Evolutionary conservation across 2,329 filamentous ascomycete species (phyloP), one percentile per base, ranked within the genome.

Genomic region (Mariannaea elegans): DNA sequence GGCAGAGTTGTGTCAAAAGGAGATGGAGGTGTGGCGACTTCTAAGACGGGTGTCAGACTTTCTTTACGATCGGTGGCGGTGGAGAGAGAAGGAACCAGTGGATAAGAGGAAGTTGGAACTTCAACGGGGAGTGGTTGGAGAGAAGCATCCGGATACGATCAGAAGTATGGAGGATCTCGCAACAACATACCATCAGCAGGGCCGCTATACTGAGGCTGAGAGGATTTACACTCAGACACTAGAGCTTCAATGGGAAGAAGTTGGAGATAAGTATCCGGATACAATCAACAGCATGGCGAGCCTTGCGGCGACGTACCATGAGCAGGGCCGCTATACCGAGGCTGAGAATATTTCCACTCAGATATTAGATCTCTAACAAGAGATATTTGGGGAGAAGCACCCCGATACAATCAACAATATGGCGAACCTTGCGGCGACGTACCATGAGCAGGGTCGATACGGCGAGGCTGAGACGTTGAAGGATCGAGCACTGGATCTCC

Each of bases 11-110:
- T 61, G 68, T 53, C 48, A 45, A 14, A 59, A 61, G 14, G 52
- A 65, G 41, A 23, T 60, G 24, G 44, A 56, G 12, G 50, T 56
- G 38, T 57, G 52, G 2, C 23, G 14, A 6, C 54, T 71, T 21
- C 51, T 73, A 21, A 19, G 2, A 7, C 48, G 50, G 34, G 55
- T 71, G 8, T 66, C 65, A 9, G 0, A 42, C 2, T 75, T 70
- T 64, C 57, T 74, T 8, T 53, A 44, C 12, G 32, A 64, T 2
- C 61, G 70, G 42, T 65, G 68, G 21, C 64, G 64, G 53, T 73
- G 51, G 6, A 7, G 31, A 8, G 58, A 61, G 19, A 16, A 3
- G 0, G 32, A 34, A 5, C 4, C 19, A 8, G 23, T 58, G 2
- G 2, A 18, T 3, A 10, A 6, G 7, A 29, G 27, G 31, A n/a